A percentile compares a stretch with the other conserved stretches of the same genome.
Conservation (phyloP, 805 yeast species). For the Yarrowia sp. region DNA sequence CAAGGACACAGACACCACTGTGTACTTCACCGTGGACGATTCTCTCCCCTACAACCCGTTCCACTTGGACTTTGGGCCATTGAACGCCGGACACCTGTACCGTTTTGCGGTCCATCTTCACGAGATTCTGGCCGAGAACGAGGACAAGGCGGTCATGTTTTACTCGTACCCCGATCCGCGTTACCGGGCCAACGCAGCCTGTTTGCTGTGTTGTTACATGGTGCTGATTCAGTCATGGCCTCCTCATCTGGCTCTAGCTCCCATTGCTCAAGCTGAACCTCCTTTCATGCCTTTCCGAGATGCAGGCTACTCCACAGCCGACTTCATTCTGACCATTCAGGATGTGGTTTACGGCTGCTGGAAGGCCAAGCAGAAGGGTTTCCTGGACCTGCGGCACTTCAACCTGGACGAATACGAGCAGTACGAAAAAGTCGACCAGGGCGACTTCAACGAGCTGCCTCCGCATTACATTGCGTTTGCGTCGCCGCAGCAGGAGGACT, state of each 20-base stretch:
- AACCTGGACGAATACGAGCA: slow-evolving; percentile 92
- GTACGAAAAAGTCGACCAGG: slow-evolving; percentile 94
- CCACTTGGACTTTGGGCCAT: slow-evolving; percentile 94
- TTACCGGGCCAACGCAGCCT: slow-evolving; percentile 89
- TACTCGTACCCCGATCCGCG: slow-evolving; percentile 80
- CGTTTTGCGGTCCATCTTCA: slow-evolving; percentile 94
- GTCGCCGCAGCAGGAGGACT: slow-evolving; percentile 64
- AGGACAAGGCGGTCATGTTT: slow-evolving; percentile 84
- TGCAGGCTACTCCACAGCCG: slow-evolving; percentile 96
- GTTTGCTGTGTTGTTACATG: slow-evolving; percentile 92
- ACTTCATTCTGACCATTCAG: slow-evolving; percentile 88
- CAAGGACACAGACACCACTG: slow-evolving; percentile 67
- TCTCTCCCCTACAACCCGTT: slow-evolving; percentile 91
- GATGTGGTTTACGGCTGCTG: slow-evolving; percentile 95
- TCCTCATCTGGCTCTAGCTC: slow-evolving; percentile 95
- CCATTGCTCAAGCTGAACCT: slow-evolving; percentile 85
- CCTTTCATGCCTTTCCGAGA: slow-evolving; percentile 95
- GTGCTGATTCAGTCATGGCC: slow-evolving; percentile 94
- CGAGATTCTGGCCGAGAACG: slow-evolving; percentile 79
- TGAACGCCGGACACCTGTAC: slow-evolving; percentile 88
- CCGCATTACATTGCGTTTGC: slow-evolving; percentile 98
- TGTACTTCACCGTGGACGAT: slow-evolving; percentile 89
- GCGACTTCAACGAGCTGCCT: slow-evolving; percentile 88
- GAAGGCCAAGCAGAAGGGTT: slow-evolving; percentile 92
- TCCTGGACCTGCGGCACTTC: slow-evolving; percentile 81